Evolutionary conservation across 345 rosid species (phyloP).

Genomic region (Eucalyptus shirleyi): DNA sequence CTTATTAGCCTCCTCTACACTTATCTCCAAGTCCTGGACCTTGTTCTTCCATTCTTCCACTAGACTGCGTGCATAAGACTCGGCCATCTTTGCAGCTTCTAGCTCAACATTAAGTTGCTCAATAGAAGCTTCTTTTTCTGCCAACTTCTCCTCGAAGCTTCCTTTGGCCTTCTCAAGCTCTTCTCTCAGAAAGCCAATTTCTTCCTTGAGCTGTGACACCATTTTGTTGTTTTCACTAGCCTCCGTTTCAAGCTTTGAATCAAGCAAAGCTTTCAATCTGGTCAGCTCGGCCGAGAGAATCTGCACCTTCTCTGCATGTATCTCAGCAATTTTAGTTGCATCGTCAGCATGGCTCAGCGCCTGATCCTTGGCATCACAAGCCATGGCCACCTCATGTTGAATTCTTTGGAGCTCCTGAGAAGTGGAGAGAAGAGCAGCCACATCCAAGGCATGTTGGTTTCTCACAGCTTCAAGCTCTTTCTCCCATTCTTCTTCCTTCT

Average conservation of each 20-base stretch:
- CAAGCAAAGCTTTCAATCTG: conserved; percentile 58
- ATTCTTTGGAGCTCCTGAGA: conserved; percentile 61
- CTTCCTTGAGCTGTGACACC: conserved; percentile 12
- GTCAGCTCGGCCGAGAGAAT: conserved; percentile 65
- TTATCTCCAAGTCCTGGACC: conserved; percentile 55
- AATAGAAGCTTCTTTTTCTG: conserved; percentile 41
- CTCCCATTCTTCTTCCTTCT: conserved; percentile 77
- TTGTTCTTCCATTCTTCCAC: conserved; percentile 63
- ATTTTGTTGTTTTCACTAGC: conserved; percentile 29
- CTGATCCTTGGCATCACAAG: conserved; percentile 72
- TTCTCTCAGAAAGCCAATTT: conserved; percentile 39
- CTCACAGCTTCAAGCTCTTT: conserved; percentile 64
- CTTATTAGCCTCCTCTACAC: conserved; percentile 45
- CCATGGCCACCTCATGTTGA: conserved; percentile 60
- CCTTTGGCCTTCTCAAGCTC: conserved; percentile 49
- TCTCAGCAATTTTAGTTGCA: conserved; percentile 81
- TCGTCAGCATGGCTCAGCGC: conserved; percentile 86
- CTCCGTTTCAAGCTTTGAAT: conserved; percentile 51
- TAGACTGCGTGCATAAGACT: conserved; percentile 63
- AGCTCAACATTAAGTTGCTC: conserved; percentile 75
- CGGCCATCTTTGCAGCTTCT: conserved; percentile 83
- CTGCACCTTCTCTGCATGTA: conserved; percentile 71
- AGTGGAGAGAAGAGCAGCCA: conserved; percentile 58
- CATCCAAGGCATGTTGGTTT: conserved; percentile 80
- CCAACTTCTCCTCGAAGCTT: conserved; percentile 36